A percentile compares a stretch with the other conserved stretches of the same genome.
Evolutionary conservation across 1,284 basidiomycete genomes (phyloP).

Genomic region (Coniferiporia sulphurascens): DNA sequence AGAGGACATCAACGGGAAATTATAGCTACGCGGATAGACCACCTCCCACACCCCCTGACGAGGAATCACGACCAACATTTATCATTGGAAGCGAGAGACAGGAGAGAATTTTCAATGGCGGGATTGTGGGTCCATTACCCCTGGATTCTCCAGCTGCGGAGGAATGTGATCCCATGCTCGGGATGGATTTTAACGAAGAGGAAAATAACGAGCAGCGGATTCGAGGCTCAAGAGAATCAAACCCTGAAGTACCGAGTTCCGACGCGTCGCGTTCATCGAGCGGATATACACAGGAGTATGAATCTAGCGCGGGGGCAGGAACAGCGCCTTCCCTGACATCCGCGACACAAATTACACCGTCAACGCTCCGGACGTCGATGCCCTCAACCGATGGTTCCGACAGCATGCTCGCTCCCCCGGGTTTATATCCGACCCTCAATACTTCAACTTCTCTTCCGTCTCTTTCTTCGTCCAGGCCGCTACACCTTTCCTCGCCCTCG

Average conservation of each 20-base stretch:
- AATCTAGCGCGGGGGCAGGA: neutral
- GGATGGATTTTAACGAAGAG: constrained; percentile 6
- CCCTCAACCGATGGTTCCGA: neutral
- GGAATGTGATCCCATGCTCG: constrained; percentile 17
- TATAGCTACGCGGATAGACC: constrained; percentile 18
- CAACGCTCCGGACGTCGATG: neutral
- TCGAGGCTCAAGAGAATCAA: neutral
- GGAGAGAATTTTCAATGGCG: constrained; percentile 13
- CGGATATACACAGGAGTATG: neutral
- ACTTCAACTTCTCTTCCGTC: constrained; percentile 11
- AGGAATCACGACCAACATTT: constrained; percentile 12
- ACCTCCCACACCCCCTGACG: constrained; percentile 18
- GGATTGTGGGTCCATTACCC: constrained; percentile 11
- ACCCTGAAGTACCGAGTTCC: neutral
- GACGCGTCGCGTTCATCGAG: neutral
- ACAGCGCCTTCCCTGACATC: constrained; percentile 1
- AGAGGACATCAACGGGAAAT: constrained; percentile 2
- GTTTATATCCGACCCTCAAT: neutral
- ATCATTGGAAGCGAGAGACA: neutral
- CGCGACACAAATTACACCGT: neutral
- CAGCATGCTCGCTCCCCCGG: neutral
- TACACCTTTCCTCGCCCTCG: neutral
- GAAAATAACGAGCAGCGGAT: neutral
- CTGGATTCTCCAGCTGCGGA: constrained; percentile 11
- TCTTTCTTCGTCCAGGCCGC: neutral